phyloP scores from a whole-genome alignment of 352 stramenopile genomes.

The Pythium sukuiense region DNA sequence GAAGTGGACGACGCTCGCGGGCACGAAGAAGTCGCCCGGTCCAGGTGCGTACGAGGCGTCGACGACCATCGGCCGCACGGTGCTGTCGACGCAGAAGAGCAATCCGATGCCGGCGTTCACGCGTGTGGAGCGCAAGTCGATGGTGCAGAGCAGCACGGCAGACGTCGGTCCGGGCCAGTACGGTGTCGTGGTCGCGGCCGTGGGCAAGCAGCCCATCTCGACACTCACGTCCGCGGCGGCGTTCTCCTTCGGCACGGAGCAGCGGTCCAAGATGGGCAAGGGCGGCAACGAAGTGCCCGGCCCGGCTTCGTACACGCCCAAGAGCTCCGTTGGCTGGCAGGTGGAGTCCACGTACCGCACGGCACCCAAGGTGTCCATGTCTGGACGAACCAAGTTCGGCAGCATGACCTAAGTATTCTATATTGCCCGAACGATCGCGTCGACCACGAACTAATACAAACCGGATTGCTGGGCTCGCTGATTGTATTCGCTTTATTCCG shows the following conservation, averaged over 20 bases:
- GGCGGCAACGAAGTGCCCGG: conserved; percentile 36
- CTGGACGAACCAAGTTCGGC: conserved; percentile 75
- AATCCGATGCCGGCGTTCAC: conserved; percentile 61
- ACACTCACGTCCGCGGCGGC: conserved; percentile 54
- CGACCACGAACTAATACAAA: neutral
- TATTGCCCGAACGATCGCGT: neutral
- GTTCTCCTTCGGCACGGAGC: conserved; percentile 70
- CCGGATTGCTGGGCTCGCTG: neutral
- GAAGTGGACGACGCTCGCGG: conserved; percentile 50
- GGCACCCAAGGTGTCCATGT: conserved; percentile 72
- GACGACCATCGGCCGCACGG: conserved; percentile 58
- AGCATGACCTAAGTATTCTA: conserved; percentile 25
- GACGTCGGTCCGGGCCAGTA: conserved; percentile 78
- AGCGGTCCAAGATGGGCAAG: conserved; percentile 41
- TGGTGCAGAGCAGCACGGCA: conserved; percentile 40
- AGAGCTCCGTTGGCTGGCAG: conserved; percentile 66
- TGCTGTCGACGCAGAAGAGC: conserved; percentile 72
- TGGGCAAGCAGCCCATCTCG: conserved; percentile 68
- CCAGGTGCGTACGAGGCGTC: conserved; percentile 61
- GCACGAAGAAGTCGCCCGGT: conserved; percentile 55
- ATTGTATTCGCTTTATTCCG: neutral
- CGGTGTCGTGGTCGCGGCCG: conserved; percentile 56
- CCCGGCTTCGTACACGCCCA: conserved; percentile 51
- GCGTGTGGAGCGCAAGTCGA: conserved; percentile 69
- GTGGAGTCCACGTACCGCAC: conserved; percentile 67